Conservation (phyloP, 306 rosid genomes). For the Adenanthera pavonina region DNA sequence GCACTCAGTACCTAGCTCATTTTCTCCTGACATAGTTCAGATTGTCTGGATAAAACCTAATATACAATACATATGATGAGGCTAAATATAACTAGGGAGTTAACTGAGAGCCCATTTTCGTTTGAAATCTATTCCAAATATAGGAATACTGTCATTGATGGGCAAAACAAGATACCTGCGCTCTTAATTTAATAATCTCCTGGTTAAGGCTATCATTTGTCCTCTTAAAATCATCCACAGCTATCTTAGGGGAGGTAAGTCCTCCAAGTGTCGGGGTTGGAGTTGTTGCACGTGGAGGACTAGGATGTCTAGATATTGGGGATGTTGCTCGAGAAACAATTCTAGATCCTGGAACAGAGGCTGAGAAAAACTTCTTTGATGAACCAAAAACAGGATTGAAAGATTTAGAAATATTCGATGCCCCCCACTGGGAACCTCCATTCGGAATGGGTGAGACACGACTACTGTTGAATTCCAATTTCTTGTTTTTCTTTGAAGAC, state of each 20-base stretch:
- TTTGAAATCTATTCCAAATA: background rate
- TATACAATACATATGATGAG: background rate
- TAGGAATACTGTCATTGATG: background rate
- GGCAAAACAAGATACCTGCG: conserved; percentile 53
- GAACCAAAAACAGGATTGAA: conserved; percentile 78
- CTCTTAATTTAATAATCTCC: conserved; percentile 67
- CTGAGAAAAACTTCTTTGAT: conserved; percentile 80
- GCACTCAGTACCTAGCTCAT: background rate
- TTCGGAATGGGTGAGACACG: conserved; percentile 73
- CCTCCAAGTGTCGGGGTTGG: conserved; percentile 85
- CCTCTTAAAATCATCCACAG: conserved; percentile 62
- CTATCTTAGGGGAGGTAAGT: conserved; percentile 74
- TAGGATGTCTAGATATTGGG: conserved; percentile 77
- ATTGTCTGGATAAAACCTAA: background rate
- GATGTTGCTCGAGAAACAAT: conserved; percentile 82
- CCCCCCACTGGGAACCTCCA: conserved; percentile 75
- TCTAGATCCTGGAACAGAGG: conserved; percentile 85
- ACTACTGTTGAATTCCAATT: conserved; percentile 74
- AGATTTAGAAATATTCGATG: conserved; percentile 64
- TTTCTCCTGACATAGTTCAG: background rate
- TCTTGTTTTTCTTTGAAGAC: conserved; percentile 70
- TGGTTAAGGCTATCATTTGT: conserved; percentile 67
- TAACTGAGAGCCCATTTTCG: background rate
- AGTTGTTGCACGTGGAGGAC: conserved; percentile 82
- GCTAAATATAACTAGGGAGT: background rate